Conservation (phyloP, 768 basidiomycete species). For the Suillus placidus region DNA sequence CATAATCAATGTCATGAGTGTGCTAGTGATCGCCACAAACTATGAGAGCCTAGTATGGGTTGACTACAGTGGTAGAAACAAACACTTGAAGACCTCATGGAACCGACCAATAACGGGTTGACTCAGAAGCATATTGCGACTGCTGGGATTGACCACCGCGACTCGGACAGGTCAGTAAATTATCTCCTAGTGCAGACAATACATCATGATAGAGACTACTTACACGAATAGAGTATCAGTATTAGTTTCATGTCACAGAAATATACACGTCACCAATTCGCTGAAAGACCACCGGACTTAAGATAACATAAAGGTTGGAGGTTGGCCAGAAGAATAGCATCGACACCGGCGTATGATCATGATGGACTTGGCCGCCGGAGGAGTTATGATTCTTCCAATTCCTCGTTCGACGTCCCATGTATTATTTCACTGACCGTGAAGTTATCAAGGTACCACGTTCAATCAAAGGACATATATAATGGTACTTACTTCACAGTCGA, state of each 20-base stretch:
- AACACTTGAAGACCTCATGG: not conserved
- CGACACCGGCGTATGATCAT: not conserved
- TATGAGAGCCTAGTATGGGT: not conserved
- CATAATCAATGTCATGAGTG: not conserved
- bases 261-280: not conserved
- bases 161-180: not conserved
- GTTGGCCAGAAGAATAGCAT: not conserved
- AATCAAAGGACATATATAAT: not conserved
- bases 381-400: not conserved
- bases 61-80: not conserved
- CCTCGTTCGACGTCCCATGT: not conserved
- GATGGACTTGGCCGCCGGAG: not conserved
- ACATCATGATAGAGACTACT: not conserved
- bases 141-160: not conserved
- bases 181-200: not conserved
- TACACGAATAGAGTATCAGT: not conserved
- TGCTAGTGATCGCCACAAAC: not conserved
- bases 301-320: not conserved
- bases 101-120: not conserved
- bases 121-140: not conserved
- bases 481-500: no score
- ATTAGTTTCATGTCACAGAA: not conserved
- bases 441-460: not conserved
- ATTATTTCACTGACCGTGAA: not conserved
- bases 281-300: not conserved